Conservation (phyloP, 2,329 filamentous ascomycete species). For the Coniochaeta prunicola region DNA sequence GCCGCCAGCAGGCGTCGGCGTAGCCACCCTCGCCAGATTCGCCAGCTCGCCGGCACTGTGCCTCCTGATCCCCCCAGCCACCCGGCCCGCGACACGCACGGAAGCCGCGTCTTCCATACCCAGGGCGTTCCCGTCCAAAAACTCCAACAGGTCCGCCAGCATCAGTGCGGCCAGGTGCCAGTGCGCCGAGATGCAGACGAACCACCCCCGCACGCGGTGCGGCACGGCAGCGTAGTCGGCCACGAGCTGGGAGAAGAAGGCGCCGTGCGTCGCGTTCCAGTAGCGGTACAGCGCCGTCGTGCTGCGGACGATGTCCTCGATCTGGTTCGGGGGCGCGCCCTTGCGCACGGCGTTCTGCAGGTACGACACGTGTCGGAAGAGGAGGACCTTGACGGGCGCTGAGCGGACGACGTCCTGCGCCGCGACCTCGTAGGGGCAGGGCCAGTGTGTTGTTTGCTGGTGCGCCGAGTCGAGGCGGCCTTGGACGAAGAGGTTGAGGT, state of each 20-base stretch:
- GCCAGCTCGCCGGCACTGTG: conserved; percentile 37
- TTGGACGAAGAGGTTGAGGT: conserved; percentile 27
- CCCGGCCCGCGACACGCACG: conserved; percentile 7
- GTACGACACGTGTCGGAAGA: conserved; percentile 49
- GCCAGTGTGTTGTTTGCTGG: conserved; percentile 39
- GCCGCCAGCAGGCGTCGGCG: conserved; percentile 20
- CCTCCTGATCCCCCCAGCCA: conserved; percentile 28
- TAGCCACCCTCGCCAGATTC: conserved; percentile 39
- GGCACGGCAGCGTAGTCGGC: conserved; percentile 41
- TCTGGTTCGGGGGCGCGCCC: conserved; percentile 23
- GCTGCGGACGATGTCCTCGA: conserved; percentile 41
- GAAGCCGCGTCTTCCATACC: conserved; percentile 18
- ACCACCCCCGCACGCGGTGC: conserved; percentile 51
- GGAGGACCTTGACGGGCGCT: conserved; percentile 50
- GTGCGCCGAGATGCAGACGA: conserved; percentile 47
- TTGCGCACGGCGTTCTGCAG: conserved; percentile 46
- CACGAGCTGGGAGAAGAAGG: conserved; percentile 44
- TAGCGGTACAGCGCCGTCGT: conserved; percentile 44
- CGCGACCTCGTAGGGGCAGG: conserved; percentile 45
- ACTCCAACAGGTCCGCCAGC: conserved; percentile 44
- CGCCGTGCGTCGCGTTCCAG: conserved; percentile 44
- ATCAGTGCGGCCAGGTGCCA: conserved; percentile 51
- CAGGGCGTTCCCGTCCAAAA: conserved; percentile 33
- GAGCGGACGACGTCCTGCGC: conserved; percentile 41
- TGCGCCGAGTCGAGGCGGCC: conserved; percentile 16